A percentile compares a stretch with the other conserved stretches of the same genome.
These are phyloP conservation scores for Phtheirospermum japonicum DNA, from an alignment of 257 asterid genomes.

Conservation along the genomic window DNA sequence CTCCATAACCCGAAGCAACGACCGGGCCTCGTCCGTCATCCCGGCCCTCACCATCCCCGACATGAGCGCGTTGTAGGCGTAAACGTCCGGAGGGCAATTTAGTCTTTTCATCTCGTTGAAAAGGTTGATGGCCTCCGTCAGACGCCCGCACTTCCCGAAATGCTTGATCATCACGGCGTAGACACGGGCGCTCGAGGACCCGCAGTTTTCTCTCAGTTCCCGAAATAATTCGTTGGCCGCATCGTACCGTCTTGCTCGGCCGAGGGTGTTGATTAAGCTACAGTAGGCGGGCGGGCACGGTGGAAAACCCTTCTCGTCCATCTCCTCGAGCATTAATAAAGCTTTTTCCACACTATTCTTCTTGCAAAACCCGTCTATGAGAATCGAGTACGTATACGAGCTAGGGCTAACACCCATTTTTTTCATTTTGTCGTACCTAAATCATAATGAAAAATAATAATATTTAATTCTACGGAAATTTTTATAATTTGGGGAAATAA, in stretches of 20 bases:
- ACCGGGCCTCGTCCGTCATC: conserved; percentile 50
- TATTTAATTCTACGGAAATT: too few species aligned
- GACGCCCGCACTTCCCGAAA: conserved; percentile 51
- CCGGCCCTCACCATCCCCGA: conserved; percentile 60
- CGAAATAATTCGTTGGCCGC: conserved; percentile 62
- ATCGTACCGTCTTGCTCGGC: conserved; percentile 72
- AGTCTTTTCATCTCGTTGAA: conserved; percentile 54
- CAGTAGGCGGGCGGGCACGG: conserved; percentile 97
- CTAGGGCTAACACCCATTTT: conserved; percentile 54
- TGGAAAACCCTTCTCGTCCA: conserved; percentile 94
- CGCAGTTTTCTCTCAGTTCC: conserved; percentile 56
- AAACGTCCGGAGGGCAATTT: conserved; percentile 47
- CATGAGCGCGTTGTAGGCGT: conserved; percentile 67
- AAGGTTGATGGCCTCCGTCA: conserved; percentile 51
- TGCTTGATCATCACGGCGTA: conserved; percentile 62
- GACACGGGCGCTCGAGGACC: conserved; percentile 57
- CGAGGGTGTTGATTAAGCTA: conserved; percentile 82
- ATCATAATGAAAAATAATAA: too few species aligned
- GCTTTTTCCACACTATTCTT: conserved; percentile 71
- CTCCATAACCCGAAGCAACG: conserved; percentile 46
- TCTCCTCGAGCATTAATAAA: conserved; percentile 73
- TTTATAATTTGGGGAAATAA: too few species aligned
- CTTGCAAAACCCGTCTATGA: conserved; percentile 88
- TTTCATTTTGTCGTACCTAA: conserved; percentile 71
- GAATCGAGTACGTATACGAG: conserved; percentile 79